These are phyloP conservation scores for Cadophora sp. DNA, from an alignment of 2,329 filamentous ascomycete species.

Conservation along the genomic window DNA sequence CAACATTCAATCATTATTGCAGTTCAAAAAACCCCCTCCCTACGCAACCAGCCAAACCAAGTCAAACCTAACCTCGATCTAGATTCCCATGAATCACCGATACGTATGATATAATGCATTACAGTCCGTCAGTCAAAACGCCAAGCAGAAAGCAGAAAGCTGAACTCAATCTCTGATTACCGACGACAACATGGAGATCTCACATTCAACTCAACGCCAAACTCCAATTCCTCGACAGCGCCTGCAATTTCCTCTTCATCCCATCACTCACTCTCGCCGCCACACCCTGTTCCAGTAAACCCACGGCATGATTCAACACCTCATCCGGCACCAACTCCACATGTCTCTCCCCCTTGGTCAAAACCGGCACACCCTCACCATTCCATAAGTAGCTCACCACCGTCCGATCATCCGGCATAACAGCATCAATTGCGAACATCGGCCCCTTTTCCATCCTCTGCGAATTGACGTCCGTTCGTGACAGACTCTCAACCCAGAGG, in stretches of 20 bases:
- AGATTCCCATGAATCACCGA: too few relatives aligned
- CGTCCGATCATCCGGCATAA: conserved; percentile 56
- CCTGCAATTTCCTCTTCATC: conserved; percentile 59
- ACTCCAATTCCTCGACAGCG: conserved; percentile 44
- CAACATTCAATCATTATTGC: too few relatives aligned
- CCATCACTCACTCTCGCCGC: conserved; percentile 60
- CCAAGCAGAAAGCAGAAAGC: not conserved
- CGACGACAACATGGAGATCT: not conserved
- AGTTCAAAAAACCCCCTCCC: too few relatives aligned
- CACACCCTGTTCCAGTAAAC: conserved; percentile 58
- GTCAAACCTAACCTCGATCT: not conserved
- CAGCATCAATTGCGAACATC: conserved; percentile 57
- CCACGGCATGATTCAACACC: conserved; percentile 57
- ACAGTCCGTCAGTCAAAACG: not conserved
- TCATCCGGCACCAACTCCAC: conserved; percentile 45
- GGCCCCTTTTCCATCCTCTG: conserved; percentile 42
- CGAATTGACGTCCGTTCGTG: conserved; percentile 51
- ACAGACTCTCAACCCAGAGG: conserved; percentile 67
- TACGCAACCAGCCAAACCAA: not conserved
- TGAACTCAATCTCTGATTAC: too few relatives aligned
- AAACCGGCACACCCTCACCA: conserved; percentile 57
- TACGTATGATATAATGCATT: not conserved
- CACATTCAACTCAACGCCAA: not conserved
- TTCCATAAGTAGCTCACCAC: conserved; percentile 59
- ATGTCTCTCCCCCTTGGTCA: conserved; percentile 59